Conservation (phyloP, 805 yeast genomes). For the Ogataea neopini region DNA sequence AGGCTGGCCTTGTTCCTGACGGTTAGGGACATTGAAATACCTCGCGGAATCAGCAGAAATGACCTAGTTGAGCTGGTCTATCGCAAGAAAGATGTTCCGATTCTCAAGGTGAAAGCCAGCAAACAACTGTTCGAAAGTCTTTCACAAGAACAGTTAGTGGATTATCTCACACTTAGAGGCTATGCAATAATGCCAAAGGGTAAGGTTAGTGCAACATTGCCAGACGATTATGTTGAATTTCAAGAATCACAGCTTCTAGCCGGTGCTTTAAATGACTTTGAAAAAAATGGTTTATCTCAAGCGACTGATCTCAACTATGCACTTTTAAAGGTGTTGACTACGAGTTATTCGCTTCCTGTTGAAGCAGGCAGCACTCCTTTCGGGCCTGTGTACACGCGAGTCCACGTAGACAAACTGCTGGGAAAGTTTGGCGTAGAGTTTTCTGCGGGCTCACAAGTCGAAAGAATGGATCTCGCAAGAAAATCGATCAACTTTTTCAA, state of each 20-base stretch:
- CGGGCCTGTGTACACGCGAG: not conserved
- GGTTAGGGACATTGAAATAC: constrained; percentile 1
- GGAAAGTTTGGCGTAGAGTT: constrained; percentile 2
- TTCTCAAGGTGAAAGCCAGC: not conserved
- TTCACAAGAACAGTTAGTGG: constrained; percentile 3
- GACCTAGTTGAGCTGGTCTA: constrained; percentile 1
- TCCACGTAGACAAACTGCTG: not conserved
- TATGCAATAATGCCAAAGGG: constrained; percentile 6
- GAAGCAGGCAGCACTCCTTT: not conserved
- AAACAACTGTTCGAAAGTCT: not conserved
- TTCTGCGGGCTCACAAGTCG: not conserved
- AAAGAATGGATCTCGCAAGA: not conserved
- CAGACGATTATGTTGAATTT: constrained; percentile 2
- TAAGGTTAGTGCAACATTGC: not conserved
- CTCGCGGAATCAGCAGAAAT: not conserved
- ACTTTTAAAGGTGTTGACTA: not conserved
- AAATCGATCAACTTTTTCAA: constrained; percentile 4
- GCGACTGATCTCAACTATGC: not conserved
- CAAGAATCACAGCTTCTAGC: constrained; percentile 1
- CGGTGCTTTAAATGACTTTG: constrained; percentile 1
- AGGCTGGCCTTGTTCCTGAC: not conserved
- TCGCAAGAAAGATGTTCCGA: constrained; percentile 5
- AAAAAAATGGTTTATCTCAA: not conserved
- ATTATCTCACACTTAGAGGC: constrained; percentile 4
- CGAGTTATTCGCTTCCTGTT: not conserved